A percentile compares a stretch with the other conserved stretches of the same genome.
Conservation (phyloP, 1,139 yeast species). For the Hemisphaericaspora xylofermentans region DNA sequence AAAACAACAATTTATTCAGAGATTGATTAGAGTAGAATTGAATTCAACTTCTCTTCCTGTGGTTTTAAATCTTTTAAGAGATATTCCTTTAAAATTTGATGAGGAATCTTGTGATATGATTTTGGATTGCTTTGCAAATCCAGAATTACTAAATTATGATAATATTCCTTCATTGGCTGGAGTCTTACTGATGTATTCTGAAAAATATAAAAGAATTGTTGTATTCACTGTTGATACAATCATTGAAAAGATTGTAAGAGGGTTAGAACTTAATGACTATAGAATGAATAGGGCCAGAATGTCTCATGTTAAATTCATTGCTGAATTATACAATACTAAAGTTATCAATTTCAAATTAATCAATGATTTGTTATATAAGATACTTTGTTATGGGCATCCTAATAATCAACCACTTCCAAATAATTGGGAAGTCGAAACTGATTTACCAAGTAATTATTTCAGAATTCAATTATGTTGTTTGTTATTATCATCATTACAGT, state of each 20-base stretch:
- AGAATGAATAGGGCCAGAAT: conserved; percentile 60
- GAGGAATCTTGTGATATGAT: conserved; percentile 40
- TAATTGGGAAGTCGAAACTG: conserved; percentile 42
- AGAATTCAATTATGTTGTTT: conserved; percentile 56
- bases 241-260: conserved; percentile 61
- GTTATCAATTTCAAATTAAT: conserved; percentile 50
- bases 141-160: conserved; percentile 62
- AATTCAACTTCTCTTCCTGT: conserved; percentile 30
- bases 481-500: conserved; percentile 22
- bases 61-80: conserved; percentile 41
- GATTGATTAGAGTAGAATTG: conserved; percentile 54
- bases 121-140: conserved; percentile 54
- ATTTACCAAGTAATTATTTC: conserved; percentile 69
- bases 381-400: conserved; percentile 68
- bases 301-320: conserved; percentile 60
- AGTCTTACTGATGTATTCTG: conserved; percentile 38
- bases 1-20: conserved; percentile 50
- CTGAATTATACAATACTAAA: conserved; percentile 52
- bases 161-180: conserved; percentile 51
- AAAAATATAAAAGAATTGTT: conserved; percentile 36
- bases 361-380: conserved; percentile 55
- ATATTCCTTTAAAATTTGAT: conserved; percentile 48
- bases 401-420: conserved; percentile 58
- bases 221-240: conserved; percentile 60
- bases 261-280: conserved; percentile 66